These are phyloP conservation scores for Leishmania arabica DNA, from an alignment of 208 protist species.

Conservation along the genomic window DNA sequence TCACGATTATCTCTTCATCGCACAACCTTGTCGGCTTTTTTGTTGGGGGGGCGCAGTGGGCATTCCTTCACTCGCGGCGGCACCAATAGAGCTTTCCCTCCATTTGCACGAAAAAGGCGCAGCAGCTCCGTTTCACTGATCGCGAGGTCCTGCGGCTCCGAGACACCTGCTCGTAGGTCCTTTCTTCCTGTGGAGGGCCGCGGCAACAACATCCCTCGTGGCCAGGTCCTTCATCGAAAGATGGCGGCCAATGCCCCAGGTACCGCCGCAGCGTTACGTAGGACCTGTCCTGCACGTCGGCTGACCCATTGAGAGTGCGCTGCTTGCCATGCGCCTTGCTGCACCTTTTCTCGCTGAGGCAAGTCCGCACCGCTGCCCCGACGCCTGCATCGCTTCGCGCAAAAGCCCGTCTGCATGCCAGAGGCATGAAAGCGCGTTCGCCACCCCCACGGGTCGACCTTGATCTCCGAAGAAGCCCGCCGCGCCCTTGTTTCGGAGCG, in stretches of 20 bases:
- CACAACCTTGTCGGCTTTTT: background rate
- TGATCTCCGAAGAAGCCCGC: background rate
- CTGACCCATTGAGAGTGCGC: background rate
- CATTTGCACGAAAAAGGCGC: background rate
- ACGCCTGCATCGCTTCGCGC: background rate
- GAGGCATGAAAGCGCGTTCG: background rate
- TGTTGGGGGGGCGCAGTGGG: too few relatives aligned
- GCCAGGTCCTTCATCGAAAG: background rate
- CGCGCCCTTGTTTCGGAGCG: too few relatives aligned
- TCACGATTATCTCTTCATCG: background rate
- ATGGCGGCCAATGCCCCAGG: background rate
- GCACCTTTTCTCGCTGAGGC: background rate
- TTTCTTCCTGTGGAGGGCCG: background rate
- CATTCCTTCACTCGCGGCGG: background rate
- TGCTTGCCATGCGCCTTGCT: background rate
- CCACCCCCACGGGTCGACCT: too few relatives aligned
- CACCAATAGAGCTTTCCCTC: background rate
- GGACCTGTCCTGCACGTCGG: background rate
- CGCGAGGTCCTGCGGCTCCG: background rate
- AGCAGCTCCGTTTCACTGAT: background rate
- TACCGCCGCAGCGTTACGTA: background rate
- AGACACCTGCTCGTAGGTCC: background rate
- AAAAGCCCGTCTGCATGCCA: background rate
- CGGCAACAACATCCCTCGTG: background rate
- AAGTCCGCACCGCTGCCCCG: too few relatives aligned